These are phyloP conservation scores for Cyclostephanos tholiformis DNA, from an alignment of 108 stramenopile species.

Conservation along the genomic window DNA sequence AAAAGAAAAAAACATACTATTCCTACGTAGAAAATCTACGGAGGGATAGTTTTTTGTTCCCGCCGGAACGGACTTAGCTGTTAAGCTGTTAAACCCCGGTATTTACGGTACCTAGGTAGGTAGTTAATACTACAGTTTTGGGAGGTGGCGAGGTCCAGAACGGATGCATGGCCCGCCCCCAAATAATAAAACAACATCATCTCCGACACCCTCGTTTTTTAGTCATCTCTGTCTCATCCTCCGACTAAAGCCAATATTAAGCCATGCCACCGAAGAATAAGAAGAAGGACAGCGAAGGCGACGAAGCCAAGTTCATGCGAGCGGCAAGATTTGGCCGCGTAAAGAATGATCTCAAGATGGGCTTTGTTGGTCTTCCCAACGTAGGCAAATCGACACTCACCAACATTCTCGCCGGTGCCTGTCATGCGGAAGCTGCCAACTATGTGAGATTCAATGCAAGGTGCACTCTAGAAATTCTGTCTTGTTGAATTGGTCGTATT, in stretches of 20 bases:
- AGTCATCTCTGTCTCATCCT: too few relatives aligned
- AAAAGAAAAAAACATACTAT: too few relatives aligned
- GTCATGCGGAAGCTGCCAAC: conserved; percentile 88
- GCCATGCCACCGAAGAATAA: conserved; percentile 90
- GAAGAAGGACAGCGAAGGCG: conserved; percentile 71
- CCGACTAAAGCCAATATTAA: background rate
- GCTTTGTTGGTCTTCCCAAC: conserved; percentile 95
- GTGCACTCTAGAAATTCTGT: background rate
- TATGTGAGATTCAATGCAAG: conserved; percentile 32
- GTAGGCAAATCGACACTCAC: conserved; percentile 95
- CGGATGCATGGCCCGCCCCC: too few relatives aligned
- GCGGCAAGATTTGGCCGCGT: conserved; percentile 92
- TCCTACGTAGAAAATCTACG: too few relatives aligned
- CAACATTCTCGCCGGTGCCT: conserved; percentile 86
- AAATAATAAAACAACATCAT: too few relatives aligned
- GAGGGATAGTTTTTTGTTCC: too few relatives aligned
- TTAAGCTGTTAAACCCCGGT: too few relatives aligned
- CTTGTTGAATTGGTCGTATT: background rate
- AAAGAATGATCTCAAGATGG: conserved; percentile 90
- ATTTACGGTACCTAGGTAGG: too few relatives aligned
- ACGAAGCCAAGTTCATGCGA: conserved; percentile 68
- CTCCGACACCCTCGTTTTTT: too few relatives aligned
- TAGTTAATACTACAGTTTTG: too few relatives aligned
- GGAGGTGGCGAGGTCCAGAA: too few relatives aligned
- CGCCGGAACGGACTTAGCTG: too few relatives aligned